Conservation (phyloP, 108 stramenopile species). For the Pseudonitzschia delicatissima region DNA sequence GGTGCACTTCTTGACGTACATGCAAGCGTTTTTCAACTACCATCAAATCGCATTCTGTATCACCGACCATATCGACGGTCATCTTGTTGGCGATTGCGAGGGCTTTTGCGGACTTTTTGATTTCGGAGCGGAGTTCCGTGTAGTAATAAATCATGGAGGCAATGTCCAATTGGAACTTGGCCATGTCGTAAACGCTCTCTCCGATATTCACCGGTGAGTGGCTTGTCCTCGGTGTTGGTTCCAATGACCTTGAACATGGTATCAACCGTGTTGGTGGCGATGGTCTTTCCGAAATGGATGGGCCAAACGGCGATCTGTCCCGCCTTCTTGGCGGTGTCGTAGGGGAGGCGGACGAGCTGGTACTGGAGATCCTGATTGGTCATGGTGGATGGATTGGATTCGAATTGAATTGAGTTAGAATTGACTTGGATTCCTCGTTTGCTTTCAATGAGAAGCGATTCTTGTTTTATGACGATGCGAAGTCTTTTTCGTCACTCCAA, state of each 20-base stretch:
- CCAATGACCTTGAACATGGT: background rate
- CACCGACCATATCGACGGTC: too few species aligned
- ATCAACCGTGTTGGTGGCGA: background rate
- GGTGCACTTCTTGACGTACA: background rate
- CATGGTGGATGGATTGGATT: too few species aligned
- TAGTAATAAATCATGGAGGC: background rate
- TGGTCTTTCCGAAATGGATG: background rate
- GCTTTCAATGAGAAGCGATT: too few species aligned
- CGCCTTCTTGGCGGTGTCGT: background rate
- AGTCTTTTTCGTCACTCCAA: too few species aligned
- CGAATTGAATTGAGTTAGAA: too few species aligned
- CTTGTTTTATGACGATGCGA: too few species aligned
- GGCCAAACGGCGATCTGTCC: background rate
- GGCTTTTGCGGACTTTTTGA: background rate
- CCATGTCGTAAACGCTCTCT: background rate
- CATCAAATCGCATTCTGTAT: too few species aligned
- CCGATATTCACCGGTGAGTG: background rate
- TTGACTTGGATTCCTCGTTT: too few species aligned
- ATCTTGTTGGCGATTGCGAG: too few species aligned
- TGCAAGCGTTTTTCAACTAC: too few species aligned
- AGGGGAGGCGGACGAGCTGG: background rate
- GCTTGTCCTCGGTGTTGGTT: background rate
- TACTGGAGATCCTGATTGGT: too few species aligned
- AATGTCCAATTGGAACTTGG: background rate
- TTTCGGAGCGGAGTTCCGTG: constrained; percentile 1